A percentile compares a stretch with the other conserved stretches of the same genome.
These are phyloP conservation scores for Cordyceps tenuipes DNA, from an alignment of 2,329 filamentous ascomycete genomes.

Conservation along the genomic window DNA sequence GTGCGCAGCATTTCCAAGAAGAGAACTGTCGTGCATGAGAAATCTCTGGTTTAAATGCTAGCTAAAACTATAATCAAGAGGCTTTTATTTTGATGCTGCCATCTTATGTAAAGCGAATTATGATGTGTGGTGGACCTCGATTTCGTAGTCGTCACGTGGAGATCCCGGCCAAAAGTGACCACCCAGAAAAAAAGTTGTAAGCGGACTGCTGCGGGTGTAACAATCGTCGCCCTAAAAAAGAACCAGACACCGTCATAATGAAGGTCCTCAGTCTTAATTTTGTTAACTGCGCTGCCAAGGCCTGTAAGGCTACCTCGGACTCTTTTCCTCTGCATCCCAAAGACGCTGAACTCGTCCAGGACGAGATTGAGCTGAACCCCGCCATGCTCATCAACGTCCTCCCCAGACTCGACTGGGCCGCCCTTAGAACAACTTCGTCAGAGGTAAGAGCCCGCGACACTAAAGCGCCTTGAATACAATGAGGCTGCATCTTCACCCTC, in stretches of 20 bases:
- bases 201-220: slow-evolving; percentile 9
- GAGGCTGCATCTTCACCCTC: neutral
- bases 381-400: slow-evolving; percentile 78
- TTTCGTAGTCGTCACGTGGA: slow-evolving; percentile 23
- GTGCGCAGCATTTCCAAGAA: neutral
- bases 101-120: neutral
- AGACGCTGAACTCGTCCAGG: slow-evolving; percentile 83
- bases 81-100: neutral
- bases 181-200: slow-evolving; percentile 25
- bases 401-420: slow-evolving; percentile 81
- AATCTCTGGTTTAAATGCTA: slow-evolving; percentile 7
- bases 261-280: slow-evolving; percentile 96
- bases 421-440: slow-evolving; percentile 62
- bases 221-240: neutral
- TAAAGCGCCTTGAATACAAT: neutral
- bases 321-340: slow-evolving; percentile 89
- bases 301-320: slow-evolving; percentile 71
- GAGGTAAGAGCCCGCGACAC: slow-evolving; percentile 51
- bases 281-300: slow-evolving; percentile 89
- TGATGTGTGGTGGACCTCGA: neutral
- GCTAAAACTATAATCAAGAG: neutral
- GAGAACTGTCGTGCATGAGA: slow-evolving; percentile 11
- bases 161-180: slow-evolving; percentile 12
- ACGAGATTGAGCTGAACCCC: slow-evolving; percentile 74
- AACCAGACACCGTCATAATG: slow-evolving; percentile 45